Percentiles rank a stretch among this genome's conserved stretches.
phyloP scores from a whole-genome alignment of 2,329 filamentous ascomycete genomes.

The Gliomastix tumulicola region DNA sequence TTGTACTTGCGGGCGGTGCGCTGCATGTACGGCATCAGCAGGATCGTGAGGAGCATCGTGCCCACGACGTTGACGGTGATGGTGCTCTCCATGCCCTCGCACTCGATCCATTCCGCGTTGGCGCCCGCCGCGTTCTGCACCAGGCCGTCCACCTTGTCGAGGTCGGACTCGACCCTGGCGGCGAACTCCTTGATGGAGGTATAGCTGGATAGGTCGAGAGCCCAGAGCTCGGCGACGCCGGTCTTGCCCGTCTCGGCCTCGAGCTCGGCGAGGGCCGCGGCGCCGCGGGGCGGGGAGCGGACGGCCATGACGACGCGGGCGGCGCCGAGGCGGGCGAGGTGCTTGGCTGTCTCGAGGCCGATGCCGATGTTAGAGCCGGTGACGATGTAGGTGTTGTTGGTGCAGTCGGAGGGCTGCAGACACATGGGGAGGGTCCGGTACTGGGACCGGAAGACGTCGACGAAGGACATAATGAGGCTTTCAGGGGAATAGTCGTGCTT shows the following conservation, averaged over 20 bases:
- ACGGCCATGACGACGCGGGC: constrained; percentile 23
- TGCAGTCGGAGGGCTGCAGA: no score
- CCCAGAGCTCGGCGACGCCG: constrained; percentile 26
- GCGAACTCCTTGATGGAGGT: constrained; percentile 4
- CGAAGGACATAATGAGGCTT: background rate
- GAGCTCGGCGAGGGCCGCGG: constrained; percentile 2
- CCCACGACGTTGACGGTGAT: constrained; percentile 10
- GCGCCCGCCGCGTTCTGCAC: constrained; percentile 4
- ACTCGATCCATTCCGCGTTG: background rate
- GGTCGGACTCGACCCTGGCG: background rate
- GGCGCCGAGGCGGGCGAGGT: constrained; percentile 19
- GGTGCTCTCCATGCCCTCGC: constrained; percentile 3
- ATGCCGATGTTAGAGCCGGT: constrained; percentile 26
- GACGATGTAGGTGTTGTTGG: constrained; percentile 19
- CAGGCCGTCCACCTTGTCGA: constrained; percentile 2
- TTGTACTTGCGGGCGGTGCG: background rate
- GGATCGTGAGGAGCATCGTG: constrained; percentile 34
- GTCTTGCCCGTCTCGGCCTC: background rate
- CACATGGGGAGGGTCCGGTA: constrained; percentile 3
- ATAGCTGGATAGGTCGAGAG: constrained; percentile 22
- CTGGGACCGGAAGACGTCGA: background rate
- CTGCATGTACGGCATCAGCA: constrained; percentile 28
- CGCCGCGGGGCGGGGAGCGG: constrained; percentile 8
- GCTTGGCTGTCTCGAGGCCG: constrained; percentile 23
- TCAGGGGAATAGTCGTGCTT: no score